Percentiles rank a stretch among this genome's conserved stretches.
These are phyloP conservation scores for Exophiala aquamarina DNA, from an alignment of 2,329 filamentous ascomycete genomes.

Conservation along the genomic window DNA sequence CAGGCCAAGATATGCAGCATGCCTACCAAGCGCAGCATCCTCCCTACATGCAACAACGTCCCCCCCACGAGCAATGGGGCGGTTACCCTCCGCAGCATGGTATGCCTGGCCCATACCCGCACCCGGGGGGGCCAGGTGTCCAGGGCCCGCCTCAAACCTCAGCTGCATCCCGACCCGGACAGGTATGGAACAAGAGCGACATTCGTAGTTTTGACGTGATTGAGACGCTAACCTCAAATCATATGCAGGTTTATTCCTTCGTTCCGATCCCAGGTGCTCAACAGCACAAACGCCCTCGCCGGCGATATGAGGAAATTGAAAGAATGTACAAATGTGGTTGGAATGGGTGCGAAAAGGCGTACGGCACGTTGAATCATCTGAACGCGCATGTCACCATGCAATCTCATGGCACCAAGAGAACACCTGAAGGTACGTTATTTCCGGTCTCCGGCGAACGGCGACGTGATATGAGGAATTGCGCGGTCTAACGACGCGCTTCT, in stretches of 20 bases:
- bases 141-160: slow-evolving; percentile 60
- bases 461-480: no score
- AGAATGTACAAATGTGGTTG: slow-evolving; percentile 99
- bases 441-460: no score
- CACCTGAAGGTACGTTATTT: slow-evolving; percentile 83
- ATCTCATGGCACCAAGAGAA: slow-evolving; percentile 89
- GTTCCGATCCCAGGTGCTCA: slow-evolving; percentile 92
- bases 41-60: slow-evolving; percentile 43
- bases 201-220: slow-evolving; percentile 33
- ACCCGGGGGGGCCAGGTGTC: slow-evolving; percentile 55
- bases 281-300: slow-evolving; percentile 91
- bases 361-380: slow-evolving; percentile 93
- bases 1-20: slow-evolving; percentile 76
- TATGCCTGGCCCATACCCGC: slow-evolving; percentile 49
- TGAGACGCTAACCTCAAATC: slow-evolving; percentile 5
- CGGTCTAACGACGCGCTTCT: no score
- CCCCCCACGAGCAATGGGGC: slow-evolving; percentile 43
- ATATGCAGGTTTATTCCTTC: slow-evolving; percentile 83
- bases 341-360: slow-evolving; percentile 98
- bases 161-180: slow-evolving; percentile 61
- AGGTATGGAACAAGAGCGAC: slow-evolving; percentile 45
- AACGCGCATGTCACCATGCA: slow-evolving; percentile 99
- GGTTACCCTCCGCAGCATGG: slow-evolving; percentile 40
- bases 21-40: slow-evolving; percentile 41
- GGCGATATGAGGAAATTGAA: slow-evolving; percentile 97